Percentiles rank a stretch among this genome's conserved stretches.
Conservation (phyloP, 176 grass and related monocot species). For the Oryza glumipatula region DNA sequence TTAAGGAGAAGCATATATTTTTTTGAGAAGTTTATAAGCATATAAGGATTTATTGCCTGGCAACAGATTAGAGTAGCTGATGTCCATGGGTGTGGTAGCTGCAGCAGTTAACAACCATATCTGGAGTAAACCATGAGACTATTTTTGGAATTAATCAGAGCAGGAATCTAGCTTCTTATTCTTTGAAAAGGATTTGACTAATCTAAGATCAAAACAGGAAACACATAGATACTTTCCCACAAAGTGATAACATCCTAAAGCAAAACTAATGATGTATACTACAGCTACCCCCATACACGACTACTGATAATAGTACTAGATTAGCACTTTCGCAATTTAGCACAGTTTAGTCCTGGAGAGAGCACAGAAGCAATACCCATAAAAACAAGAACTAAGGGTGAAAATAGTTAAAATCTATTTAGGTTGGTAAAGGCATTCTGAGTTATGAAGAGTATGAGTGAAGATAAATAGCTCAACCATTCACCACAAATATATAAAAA, state of each 20-base stretch:
- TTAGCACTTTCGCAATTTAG: neutral
- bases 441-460: neutral
- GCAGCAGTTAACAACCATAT: constrained; percentile 12
- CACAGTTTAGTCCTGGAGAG: constrained; percentile 14
- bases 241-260: neutral
- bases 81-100: constrained; percentile 5
- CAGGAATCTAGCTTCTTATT: constrained; percentile 8
- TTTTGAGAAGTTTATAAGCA: neutral
- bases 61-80: constrained; percentile 21
- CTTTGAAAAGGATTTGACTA: neutral
- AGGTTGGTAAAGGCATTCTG: neutral
- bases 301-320: neutral
- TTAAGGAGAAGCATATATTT: neutral
- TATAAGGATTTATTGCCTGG: neutral
- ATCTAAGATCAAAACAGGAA: neutral
- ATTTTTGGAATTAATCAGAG: neutral
- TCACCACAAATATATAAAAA: neutral
- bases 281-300: neutral
- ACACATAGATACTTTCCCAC: neutral
- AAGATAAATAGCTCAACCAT: constrained; percentile 20
- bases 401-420: neutral
- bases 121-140: constrained; percentile 12
- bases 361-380: too few species aligned
- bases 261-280: neutral
- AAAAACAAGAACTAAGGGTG: too few species aligned